Percentiles rank a stretch among this genome's conserved stretches.
Evolutionary conservation across 176 grass and related monocot species (phyloP).

Genomic region (Secale cereale): DNA sequence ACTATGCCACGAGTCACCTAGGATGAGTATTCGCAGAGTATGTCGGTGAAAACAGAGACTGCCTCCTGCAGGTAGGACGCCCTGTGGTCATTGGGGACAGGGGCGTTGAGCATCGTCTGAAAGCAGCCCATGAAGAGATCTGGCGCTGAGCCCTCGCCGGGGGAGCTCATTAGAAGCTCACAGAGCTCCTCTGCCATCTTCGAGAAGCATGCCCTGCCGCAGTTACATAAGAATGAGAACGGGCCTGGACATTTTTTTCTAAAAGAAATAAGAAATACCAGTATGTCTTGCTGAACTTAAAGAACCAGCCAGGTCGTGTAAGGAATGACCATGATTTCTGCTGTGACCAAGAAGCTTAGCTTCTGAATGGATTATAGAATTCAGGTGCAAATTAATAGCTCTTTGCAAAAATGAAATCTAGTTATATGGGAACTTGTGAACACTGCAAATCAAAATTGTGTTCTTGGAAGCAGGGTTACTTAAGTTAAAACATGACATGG

Average conservation of each 20-base stretch:
- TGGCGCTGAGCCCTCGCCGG: slow-evolving; percentile 12
- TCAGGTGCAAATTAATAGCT: background rate
- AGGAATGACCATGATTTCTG: background rate
- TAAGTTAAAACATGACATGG: background rate
- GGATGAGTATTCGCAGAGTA: slow-evolving; percentile 41
- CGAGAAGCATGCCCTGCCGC: slow-evolving; percentile 65
- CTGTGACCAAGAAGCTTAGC: background rate
- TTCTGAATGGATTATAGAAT: background rate
- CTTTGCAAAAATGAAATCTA: background rate
- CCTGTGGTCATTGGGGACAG: slow-evolving; percentile 47
- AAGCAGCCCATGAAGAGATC: slow-evolving; percentile 68
- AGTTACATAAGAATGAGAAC: slow-evolving; percentile 6
- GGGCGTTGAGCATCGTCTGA: slow-evolving; percentile 61
- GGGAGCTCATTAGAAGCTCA: slow-evolving; percentile 43
- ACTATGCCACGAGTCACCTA: background rate
- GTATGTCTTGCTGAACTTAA: background rate
- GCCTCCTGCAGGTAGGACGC: slow-evolving; percentile 60
- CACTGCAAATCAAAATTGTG: background rate
- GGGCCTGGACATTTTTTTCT: background rate
- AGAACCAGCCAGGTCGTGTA: background rate
- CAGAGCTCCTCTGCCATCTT: slow-evolving; percentile 89
- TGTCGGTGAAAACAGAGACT: slow-evolving; percentile 58
- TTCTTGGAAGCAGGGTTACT: background rate
- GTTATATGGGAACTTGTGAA: background rate
- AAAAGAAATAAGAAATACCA: background rate